A percentile compares a stretch with the other conserved stretches of the same genome.
These are phyloP conservation scores for Massariosphaeria phaeospora DNA, from an alignment of 495 filamentous ascomycete genomes.

Conservation along the genomic window DNA sequence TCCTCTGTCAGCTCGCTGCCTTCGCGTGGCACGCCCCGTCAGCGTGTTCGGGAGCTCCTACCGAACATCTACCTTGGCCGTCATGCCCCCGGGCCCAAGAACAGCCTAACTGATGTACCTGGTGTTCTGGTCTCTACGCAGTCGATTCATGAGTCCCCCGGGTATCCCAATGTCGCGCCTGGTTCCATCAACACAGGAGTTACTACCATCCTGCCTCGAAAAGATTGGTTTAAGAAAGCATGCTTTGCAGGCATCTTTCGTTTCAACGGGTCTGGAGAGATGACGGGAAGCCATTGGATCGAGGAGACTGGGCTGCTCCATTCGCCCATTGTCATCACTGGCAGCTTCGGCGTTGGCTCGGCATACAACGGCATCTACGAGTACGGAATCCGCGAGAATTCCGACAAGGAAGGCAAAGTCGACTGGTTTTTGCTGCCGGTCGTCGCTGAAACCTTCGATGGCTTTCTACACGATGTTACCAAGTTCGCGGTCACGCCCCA, in stretches of 20 bases:
- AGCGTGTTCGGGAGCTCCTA: slow-evolving; percentile 44
- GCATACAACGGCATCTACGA: slow-evolving; percentile 49
- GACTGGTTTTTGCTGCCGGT: slow-evolving; percentile 50
- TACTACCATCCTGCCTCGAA: slow-evolving; percentile 49
- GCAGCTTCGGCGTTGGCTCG: slow-evolving; percentile 47
- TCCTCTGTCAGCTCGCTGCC: no score
- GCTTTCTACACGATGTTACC: slow-evolving; percentile 46
- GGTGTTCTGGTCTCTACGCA: slow-evolving; percentile 48
- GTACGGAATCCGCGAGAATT: slow-evolving; percentile 43
- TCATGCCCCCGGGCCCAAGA: slow-evolving; percentile 44
- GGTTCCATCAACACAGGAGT: slow-evolving; percentile 48
- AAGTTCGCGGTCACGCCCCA: slow-evolving; percentile 43
- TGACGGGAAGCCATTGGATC: slow-evolving; percentile 52
- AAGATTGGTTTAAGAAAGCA: slow-evolving; percentile 46
- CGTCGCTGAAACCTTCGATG: slow-evolving; percentile 52
- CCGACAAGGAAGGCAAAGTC: slow-evolving; percentile 36
- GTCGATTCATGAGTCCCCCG: slow-evolving; percentile 37
- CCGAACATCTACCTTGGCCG: slow-evolving; percentile 34
- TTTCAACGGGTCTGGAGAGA: slow-evolving; percentile 53
- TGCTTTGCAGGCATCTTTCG: slow-evolving; percentile 49
- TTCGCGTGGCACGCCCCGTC: no score
- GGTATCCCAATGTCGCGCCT: slow-evolving; percentile 24
- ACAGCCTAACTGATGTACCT: slow-evolving; percentile 50
- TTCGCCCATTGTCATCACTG: slow-evolving; percentile 51
- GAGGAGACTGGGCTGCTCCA: slow-evolving; percentile 49